A percentile compares a stretch with the other conserved stretches of the same genome.
Conservation (phyloP, 2,329 filamentous ascomycete species). For the Macroventuria anomochaeta region DNA sequence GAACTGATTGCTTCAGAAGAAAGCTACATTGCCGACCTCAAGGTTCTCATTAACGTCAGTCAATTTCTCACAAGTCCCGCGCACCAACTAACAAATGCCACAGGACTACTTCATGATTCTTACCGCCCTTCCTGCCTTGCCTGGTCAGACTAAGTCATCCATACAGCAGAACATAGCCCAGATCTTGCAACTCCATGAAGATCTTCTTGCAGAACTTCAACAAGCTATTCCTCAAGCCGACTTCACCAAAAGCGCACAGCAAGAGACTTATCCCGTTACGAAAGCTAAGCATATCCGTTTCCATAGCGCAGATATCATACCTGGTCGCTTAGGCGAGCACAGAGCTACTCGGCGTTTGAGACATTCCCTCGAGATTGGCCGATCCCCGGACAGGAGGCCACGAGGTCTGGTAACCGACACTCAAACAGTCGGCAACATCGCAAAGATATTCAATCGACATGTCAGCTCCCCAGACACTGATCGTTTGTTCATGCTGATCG, state of each 20-base stretch:
- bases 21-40: constrained; percentile 85
- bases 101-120: constrained; percentile 63
- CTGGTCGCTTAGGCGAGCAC: constrained; percentile 46
- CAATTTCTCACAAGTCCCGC: too few relatives aligned
- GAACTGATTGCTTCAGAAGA: constrained; percentile 88
- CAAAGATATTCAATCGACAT: constrained; percentile 60
- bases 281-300: constrained; percentile 55
- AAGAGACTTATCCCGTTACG: constrained; percentile 42
- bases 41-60: constrained; percentile 82
- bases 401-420: constrained; percentile 57
- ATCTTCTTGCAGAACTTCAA: constrained; percentile 77
- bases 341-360: constrained; percentile 46
- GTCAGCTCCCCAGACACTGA: constrained; percentile 44
- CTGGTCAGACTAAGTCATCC: constrained; percentile 69
- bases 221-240: constrained; percentile 71
- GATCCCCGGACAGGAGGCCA: constrained; percentile 48
- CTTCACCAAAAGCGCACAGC: constrained; percentile 47
- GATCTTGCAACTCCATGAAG: constrained; percentile 83
- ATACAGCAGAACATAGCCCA: constrained; percentile 81
- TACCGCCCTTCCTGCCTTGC: constrained; percentile 70
- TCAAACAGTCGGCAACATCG: constrained; percentile 60
- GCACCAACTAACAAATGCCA: constrained; percentile 7
- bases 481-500: constrained; percentile 38
- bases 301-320: constrained; percentile 56
- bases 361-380: constrained; percentile 56